phyloP scores from a whole-genome alignment of 2,329 filamentous ascomycete genomes.

The Cladosporium sp. region DNA sequence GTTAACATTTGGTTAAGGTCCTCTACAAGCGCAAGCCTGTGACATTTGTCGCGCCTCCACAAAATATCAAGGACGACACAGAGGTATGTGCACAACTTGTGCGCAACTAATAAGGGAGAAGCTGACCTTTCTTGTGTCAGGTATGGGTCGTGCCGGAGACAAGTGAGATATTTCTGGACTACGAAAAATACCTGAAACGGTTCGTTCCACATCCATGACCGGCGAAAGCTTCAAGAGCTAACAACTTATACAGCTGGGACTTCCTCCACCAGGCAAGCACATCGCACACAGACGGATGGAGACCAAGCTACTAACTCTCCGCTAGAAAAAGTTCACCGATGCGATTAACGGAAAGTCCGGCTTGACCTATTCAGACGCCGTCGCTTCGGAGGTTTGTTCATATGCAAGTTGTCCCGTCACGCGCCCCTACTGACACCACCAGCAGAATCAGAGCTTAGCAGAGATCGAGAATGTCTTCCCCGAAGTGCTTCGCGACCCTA shows the following conservation, averaged over 20 bases:
- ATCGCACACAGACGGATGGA: not conserved
- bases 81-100: conserved; percentile 56
- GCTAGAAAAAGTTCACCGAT: conserved; percentile 81
- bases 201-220: conserved; percentile 39
- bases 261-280: conserved; percentile 78
- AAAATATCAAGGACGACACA: conserved; percentile 70
- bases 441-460: conserved; percentile 58
- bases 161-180: conserved; percentile 80
- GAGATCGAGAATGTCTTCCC: conserved; percentile 91
- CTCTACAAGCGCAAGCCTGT: conserved; percentile 95
- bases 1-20: conserved; percentile 53
- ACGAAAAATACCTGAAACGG: conserved; percentile 82
- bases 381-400: conserved; percentile 38
- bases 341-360: conserved; percentile 91
- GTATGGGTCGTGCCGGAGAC: conserved; percentile 90
- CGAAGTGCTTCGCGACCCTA: conserved; percentile 81
- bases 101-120: conserved; percentile 3
- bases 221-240: conserved; percentile 14
- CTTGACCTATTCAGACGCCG: conserved; percentile 85
- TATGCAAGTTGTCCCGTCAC: not conserved
- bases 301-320: not conserved
- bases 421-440: conserved; percentile 17
- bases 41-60: conserved; percentile 65
- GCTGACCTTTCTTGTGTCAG: conserved; percentile 44
- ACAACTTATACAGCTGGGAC: conserved; percentile 59